A percentile compares a stretch with the other conserved stretches of the same genome.
Evolutionary conservation across 352 stramenopile species (phyloP).

Genomic region (Discostella stelligera): DNA sequence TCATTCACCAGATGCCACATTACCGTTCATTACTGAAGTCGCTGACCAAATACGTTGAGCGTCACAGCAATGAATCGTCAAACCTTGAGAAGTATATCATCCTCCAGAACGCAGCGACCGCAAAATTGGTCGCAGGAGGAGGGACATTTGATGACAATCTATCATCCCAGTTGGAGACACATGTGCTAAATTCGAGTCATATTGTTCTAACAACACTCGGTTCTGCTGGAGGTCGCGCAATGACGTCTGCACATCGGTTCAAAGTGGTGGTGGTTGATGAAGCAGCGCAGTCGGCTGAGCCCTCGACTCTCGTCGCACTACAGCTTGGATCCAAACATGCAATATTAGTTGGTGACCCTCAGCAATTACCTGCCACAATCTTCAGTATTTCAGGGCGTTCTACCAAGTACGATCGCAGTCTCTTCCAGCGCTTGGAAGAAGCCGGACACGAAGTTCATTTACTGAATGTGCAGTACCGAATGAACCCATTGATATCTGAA

Average conservation of each 20-base stretch:
- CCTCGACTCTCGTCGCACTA: conserved; percentile 73
- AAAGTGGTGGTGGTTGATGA: conserved; percentile 87
- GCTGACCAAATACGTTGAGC: conserved; percentile 72
- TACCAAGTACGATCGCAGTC: conserved; percentile 70
- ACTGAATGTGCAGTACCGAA: conserved; percentile 93
- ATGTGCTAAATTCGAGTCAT: conserved; percentile 78
- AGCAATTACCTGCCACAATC: conserved; percentile 83
- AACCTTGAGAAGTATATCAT: conserved; percentile 71
- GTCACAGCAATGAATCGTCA: conserved; percentile 62
- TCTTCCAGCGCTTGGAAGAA: conserved; percentile 78
- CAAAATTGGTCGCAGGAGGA: conserved; percentile 18
- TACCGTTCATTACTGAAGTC: conserved; percentile 61
- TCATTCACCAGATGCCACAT: conserved; percentile 64
- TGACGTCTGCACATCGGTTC: conserved; percentile 79
- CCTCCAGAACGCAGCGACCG: conserved; percentile 44
- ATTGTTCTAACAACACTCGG: conserved; percentile 83
- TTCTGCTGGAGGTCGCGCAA: conserved; percentile 61
- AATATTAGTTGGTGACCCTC: conserved; percentile 84
- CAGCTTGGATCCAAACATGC: conserved; percentile 81
- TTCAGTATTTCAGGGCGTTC: conserved; percentile 48
- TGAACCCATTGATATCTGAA: conserved; percentile 95
- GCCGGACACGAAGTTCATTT: conserved; percentile 66
- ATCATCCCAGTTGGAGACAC: conserved; percentile 62
- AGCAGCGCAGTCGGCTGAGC: conserved; percentile 84
- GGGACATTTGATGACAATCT: conserved; percentile 48